Percentiles rank a stretch among this genome's conserved stretches.
Conservation (phyloP, 2,329 filamentous ascomycete species). For the Cladosporium sp. region DNA sequence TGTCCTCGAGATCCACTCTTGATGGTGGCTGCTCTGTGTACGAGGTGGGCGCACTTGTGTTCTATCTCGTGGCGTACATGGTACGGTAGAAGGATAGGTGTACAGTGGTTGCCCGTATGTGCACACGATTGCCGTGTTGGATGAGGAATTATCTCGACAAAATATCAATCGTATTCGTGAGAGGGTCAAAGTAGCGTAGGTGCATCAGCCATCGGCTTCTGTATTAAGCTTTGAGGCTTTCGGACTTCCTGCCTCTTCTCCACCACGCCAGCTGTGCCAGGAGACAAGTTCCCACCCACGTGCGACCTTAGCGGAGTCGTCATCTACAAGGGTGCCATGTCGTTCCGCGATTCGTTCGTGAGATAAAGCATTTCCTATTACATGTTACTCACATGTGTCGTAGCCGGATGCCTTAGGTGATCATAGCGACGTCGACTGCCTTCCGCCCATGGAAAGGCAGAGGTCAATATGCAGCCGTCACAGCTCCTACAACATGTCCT, state of each 20-base stretch:
- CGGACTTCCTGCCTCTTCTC: conserved; percentile 15
- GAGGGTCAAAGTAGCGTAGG: not conserved
- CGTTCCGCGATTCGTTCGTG: not conserved
- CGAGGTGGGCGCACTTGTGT: conserved; percentile 12
- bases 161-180: not conserved
- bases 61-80: conserved; percentile 14
- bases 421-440: not conserved
- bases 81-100: not conserved
- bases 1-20: conserved; percentile 4
- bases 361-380: not conserved
- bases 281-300: conserved; percentile 1
- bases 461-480: conserved; percentile 4
- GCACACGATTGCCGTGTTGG: not conserved
- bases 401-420: not conserved
- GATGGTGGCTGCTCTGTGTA: conserved; percentile 8
- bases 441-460: not conserved
- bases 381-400: not conserved
- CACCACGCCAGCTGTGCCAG: no score
- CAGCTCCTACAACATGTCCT: not conserved
- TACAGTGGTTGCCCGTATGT: not conserved
- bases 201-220: not conserved
- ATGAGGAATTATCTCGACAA: no score
- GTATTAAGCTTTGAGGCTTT: conserved; percentile 15
- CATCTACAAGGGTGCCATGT: conserved; percentile 10
- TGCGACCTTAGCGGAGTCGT: conserved; percentile 5